Base-by-base conservation (phyloP, 2,329 filamentous ascomycete genomes). In the Leptographium procerum region DNA sequence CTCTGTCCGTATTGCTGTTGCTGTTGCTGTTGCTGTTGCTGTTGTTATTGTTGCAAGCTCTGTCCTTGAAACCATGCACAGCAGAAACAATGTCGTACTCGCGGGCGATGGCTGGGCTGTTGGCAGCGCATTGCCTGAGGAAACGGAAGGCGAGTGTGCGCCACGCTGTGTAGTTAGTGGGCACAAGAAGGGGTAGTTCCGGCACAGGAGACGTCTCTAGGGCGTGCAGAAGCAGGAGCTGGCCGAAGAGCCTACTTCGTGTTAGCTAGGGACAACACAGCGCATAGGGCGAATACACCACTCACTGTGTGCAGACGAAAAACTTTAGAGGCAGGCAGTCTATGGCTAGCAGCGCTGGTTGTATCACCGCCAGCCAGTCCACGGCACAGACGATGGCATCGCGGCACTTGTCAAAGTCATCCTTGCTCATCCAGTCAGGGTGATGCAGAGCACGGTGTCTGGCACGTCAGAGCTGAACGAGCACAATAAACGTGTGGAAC, bases 71-170 rank as follows among this genome's bases (percentile, higher is more conserved):
- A 2, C 28, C 36, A 13, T 57, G n/a, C 11, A 52, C 45, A 19
- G 55, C 33, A 8, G 55, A 9, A 11, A 61, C 63, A 52, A 63
- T 72, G 69, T 73, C 56, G 11, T 61, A 59, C 40, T 64, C 63
- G 13, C 59, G 60, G 1, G 62, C 58, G 7, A 64, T 57, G 0
- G 59, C 43, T 16, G 63, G 63, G 19, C 62, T 64, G 54, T 51
- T 24, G 1, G 51, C 34, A 1, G 63, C 62, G 19, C 58, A 64
- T 29, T 58, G 52, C 36, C 60, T 52, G 4, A 65, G 24, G 13
- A 64, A 36, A 4, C 40, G 55, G 3, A 64, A 47, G 2, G 62
- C 63, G 43, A 60, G 58, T 0, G 47, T 29, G 2, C 58, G 55
- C 63, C 63, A 65, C 0, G 47, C 2, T 3, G 24, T 57, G 26